These are phyloP conservation scores for Spinacia oleracea DNA, from an alignment of 179 eudicot species.

Conservation along the genomic window DNA sequence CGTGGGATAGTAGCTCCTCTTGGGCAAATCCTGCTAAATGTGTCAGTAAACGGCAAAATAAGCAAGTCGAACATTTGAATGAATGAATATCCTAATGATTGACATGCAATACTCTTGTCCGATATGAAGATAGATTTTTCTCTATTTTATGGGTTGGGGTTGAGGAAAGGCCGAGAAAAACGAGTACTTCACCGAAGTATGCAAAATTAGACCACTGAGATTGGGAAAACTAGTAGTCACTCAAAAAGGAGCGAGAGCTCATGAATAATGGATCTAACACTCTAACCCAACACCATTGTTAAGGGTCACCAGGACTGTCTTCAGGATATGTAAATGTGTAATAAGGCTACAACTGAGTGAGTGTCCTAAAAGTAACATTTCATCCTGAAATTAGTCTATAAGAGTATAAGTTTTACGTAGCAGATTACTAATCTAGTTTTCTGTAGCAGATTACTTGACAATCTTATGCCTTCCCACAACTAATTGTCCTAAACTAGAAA, in stretches of 20 bases:
- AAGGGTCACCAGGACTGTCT: neutral
- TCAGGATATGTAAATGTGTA: neutral
- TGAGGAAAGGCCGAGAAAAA: no score
- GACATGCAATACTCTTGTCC: neutral
- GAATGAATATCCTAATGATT: neutral
- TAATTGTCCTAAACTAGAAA: neutral
- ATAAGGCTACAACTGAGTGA: neutral
- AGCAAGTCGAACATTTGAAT: neutral
- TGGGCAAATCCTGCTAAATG: conserved; percentile 41
- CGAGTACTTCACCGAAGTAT: neutral
- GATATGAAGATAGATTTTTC: no score
- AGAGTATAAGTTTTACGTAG: neutral
- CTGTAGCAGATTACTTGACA: neutral
- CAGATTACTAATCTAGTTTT: neutral
- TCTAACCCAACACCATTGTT: neutral
- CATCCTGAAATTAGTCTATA: neutral
- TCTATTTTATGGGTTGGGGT: neutral
- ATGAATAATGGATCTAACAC: neutral
- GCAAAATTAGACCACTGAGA: neutral
- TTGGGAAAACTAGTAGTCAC: neutral
- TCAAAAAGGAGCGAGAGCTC: neutral
- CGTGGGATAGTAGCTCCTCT: conserved; percentile 38
- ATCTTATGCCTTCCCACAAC: neutral
- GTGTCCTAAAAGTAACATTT: neutral
- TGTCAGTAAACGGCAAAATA: neutral